A percentile compares a stretch with the other conserved stretches of the same genome.
Evolutionary conservation across 495 filamentous ascomycete species (phyloP).

Genomic region (Pseudevernia furfuracea): DNA sequence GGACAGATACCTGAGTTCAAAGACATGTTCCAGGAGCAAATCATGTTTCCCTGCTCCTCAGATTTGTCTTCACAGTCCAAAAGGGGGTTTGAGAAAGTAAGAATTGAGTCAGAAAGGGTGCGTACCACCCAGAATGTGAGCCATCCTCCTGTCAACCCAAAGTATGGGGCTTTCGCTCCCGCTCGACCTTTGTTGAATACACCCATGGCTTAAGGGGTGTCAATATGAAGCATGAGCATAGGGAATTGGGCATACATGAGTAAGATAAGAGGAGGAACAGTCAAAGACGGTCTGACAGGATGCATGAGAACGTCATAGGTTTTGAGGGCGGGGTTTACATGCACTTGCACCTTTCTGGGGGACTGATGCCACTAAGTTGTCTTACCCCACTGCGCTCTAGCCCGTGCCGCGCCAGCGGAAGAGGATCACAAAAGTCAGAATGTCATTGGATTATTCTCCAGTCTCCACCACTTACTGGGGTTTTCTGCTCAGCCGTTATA

Average conservation of each 20-base stretch:
- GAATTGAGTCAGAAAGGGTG: slow-evolving; percentile 25
- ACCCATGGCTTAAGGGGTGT: slow-evolving; percentile 7
- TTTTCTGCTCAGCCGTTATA: neutral
- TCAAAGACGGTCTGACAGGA: neutral
- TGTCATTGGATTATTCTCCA: too few species aligned
- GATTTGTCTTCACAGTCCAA: neutral
- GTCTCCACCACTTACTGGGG: neutral
- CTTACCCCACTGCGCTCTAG: slow-evolving; percentile 2
- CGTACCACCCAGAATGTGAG: slow-evolving; percentile 51
- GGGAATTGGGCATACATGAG: too few species aligned
- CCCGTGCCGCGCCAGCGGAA: neutral
- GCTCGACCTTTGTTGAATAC: slow-evolving; percentile 5
- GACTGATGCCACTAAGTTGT: neutral
- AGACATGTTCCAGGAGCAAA: neutral
- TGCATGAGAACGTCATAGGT: neutral
- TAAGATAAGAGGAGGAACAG: neutral
- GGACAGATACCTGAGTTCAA: neutral
- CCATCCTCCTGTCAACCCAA: slow-evolving; percentile 50
- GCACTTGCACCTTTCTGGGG: neutral
- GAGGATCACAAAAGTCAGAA: neutral
- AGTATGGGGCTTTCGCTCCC: slow-evolving; percentile 36
- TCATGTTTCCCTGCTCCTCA: neutral
- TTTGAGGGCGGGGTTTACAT: neutral
- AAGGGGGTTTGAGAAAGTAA: neutral
- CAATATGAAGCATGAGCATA: neutral